Percentiles rank a stretch among this genome's conserved stretches.
phyloP scores from a whole-genome alignment of 148 eudicot species.

The Vaccinium vitisidaea region DNA sequence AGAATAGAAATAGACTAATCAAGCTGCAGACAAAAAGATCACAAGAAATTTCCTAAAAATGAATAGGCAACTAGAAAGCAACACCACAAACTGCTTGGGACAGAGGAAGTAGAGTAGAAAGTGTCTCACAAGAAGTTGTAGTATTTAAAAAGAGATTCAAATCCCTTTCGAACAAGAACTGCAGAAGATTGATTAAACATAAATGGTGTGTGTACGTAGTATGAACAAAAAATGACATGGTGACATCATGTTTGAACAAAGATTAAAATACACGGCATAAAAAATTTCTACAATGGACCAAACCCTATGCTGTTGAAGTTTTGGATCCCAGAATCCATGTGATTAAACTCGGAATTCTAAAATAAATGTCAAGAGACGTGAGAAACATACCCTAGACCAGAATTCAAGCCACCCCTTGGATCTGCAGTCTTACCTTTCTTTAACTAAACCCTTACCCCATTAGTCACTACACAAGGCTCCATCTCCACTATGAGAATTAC shows the following conservation, averaged over 20 bases:
- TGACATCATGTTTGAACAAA: slow-evolving; percentile 3
- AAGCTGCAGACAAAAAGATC: neutral
- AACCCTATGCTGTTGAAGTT: too few relatives aligned
- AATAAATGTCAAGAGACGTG: neutral
- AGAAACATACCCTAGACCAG: neutral
- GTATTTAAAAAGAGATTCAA: neutral
- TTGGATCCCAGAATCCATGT: neutral
- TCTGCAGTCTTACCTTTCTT: neutral
- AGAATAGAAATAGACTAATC: neutral
- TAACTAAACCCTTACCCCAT: neutral
- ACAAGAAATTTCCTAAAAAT: neutral
- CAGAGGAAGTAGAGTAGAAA: slow-evolving; percentile 7
- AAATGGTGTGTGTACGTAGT: neutral
- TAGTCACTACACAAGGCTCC: neutral
- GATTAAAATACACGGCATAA: neutral
- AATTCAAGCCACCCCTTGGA: neutral
- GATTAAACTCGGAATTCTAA: too few relatives aligned
- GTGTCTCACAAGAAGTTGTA: neutral
- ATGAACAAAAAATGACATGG: neutral
- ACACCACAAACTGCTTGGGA: neutral
- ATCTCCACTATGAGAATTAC: too few relatives aligned
- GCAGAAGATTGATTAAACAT: neutral
- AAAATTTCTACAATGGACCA: neutral
- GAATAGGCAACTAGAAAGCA: neutral
- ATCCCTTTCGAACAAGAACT: slow-evolving; percentile 1